Conservation (phyloP, 768 basidiomycete genomes). For the Suillus variegatus region DNA sequence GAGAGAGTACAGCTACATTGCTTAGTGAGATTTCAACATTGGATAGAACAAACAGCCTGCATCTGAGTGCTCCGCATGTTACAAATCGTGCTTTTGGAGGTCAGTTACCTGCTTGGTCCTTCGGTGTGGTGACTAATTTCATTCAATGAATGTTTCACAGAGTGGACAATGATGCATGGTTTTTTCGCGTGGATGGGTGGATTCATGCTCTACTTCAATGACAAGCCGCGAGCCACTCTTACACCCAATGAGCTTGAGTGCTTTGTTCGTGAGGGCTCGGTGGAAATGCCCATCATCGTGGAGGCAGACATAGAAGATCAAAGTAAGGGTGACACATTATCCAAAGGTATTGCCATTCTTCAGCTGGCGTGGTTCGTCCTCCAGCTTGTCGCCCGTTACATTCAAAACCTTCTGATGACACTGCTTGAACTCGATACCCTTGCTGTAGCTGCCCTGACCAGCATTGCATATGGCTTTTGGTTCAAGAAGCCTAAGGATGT, state of each 20-base stretch:
- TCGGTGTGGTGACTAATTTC: not conserved
- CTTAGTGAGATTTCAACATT: not conserved
- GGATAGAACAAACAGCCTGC: not conserved
- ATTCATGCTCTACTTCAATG: constrained; percentile 13
- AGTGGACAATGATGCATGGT: constrained; percentile 14
- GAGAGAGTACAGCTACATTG: not conserved
- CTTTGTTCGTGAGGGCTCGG: not conserved
- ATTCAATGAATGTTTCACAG: not conserved
- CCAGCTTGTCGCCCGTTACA: constrained; percentile 30
- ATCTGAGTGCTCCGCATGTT: not conserved
- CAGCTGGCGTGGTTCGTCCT: constrained; percentile 40
- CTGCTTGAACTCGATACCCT: constrained; percentile 57
- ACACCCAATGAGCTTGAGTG: not conserved
- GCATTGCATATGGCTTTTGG: constrained; percentile 36
- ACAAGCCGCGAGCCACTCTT: constrained; percentile 7
- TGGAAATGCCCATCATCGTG: constrained; percentile 11
- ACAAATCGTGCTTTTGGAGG: not conserved
- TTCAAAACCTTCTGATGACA: constrained; percentile 29
- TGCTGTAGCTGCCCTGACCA: constrained; percentile 33
- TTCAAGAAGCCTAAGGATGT: constrained; percentile 43
- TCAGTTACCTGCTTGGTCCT: not conserved
- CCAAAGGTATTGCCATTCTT: constrained; percentile 34
- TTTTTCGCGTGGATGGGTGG: constrained; percentile 26
- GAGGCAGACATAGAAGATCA: not conserved
- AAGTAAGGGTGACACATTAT: constrained; percentile 28